Evolutionary conservation across 805 yeast genomes (phyloP), one percentile per base, ranked within the genome.

Genomic region (Ogataea dorogensis): DNA sequence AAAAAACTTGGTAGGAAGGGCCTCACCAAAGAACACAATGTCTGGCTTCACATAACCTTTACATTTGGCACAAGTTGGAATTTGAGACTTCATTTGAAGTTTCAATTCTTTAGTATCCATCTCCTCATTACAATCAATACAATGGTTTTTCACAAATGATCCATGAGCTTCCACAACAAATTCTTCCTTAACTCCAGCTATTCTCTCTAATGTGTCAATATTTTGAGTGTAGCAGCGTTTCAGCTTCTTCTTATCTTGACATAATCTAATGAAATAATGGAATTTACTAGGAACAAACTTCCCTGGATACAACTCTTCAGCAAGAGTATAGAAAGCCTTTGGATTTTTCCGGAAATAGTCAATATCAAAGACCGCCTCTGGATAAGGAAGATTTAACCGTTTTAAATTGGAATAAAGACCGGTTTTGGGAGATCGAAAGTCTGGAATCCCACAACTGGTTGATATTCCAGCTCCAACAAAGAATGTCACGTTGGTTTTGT

Each of bases 331-430:
- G 54, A 91, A 91, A 0, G 97, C 93, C 42, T 75, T 70, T 0
- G 98, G 98, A 34, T 75, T 73, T 38, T 82, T 68, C 29, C 71
- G 64, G 60, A 87, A 86, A 56, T 75, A 91, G 13, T 81, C 89
- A 26, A 91, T 81, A 54, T 89, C 97, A 57, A 91, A 91, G 1
- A 91, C 96, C 0, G 97, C 97, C 56, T 91, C 98, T 1, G 97
- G 93, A 56, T 77, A 88, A 5, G 98, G 98, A 31, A 91, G 65
- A 22, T 85, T 71, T 24, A 89, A 67, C 45, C 77, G 70, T 14
- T 81, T 70, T 33, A 91, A 65, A 56, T 91, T 91, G 45, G 88
- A 76, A 53, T 91, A 91, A 5, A 91, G 70, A 0, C 95, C 95
- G 1, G 98, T 91, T 27, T 77, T 74, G 1, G 97, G 97, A 13